A percentile compares a stretch with the other conserved stretches of the same genome.
Conservation (phyloP, 768 basidiomycete species). For the Podaxis mareebaensis region DNA sequence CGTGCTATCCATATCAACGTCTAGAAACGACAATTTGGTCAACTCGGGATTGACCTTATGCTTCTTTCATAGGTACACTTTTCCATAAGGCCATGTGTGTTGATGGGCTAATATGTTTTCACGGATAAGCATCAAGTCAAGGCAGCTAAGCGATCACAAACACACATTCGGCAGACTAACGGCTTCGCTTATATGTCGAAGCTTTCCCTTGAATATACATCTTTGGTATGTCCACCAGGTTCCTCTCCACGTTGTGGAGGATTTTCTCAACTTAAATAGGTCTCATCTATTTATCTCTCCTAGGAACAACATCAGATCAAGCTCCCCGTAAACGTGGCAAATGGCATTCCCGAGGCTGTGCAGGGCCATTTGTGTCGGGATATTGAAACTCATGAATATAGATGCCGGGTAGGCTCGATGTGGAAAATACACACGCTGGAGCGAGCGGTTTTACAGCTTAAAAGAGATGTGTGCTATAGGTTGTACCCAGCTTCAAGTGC, state of each 20-base stretch:
- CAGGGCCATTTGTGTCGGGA: neutral
- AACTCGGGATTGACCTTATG: neutral
- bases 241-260: neutral
- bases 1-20: neutral
- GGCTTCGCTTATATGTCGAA: neutral
- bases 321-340: constrained; percentile 9
- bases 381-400: neutral
- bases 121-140: neutral
- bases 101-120: constrained; percentile 11
- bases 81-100: neutral
- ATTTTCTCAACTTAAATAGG: neutral
- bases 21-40: neutral
- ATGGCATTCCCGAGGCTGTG: neutral
- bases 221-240: neutral
- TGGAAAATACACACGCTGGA: constrained; percentile 1
- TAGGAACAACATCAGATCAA: neutral
- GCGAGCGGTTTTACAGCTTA: neutral
- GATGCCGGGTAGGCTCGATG: neutral
- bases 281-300: neutral
- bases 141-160: neutral
- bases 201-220: neutral
- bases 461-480: neutral
- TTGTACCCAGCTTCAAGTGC: neutral
- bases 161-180: neutral
- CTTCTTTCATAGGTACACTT: neutral